phyloP scores from a whole-genome alignment of 2,329 filamentous ascomycete genomes.

The Neonectria hederae region DNA sequence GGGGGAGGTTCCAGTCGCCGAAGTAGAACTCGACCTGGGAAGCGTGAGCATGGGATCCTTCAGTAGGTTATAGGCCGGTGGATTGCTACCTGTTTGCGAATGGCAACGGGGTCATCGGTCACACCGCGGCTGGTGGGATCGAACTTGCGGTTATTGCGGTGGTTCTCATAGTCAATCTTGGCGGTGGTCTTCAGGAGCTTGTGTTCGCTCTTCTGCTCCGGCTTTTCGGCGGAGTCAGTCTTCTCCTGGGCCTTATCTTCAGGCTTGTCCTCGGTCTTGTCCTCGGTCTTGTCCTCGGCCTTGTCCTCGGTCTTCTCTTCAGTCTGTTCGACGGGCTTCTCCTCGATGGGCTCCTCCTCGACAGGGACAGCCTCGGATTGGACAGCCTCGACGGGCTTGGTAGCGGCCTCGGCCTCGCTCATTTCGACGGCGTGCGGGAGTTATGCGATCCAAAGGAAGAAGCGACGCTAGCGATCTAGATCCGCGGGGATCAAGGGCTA shows the following conservation, averaged over 20 bases:
- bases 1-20: conserved; percentile 87
- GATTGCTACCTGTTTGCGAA: conserved; percentile 77
- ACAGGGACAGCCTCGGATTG: conserved; percentile 39
- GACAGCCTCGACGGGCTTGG: conserved; percentile 52
- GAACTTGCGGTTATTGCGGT: conserved; percentile 72
- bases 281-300: conserved; percentile 39
- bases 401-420: conserved; percentile 52
- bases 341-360: conserved; percentile 44
- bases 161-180: conserved; percentile 51
- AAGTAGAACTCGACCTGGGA: conserved; percentile 93
- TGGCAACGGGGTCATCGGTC: conserved; percentile 80
- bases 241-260: conserved; percentile 35
- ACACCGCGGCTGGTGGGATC: conserved; percentile 74
- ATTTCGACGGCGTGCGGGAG: conserved; percentile 42
- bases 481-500: conserved; percentile 7
- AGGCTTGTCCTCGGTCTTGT: conserved; percentile 34
- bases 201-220: conserved; percentile 33
- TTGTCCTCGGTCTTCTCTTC: conserved; percentile 42
- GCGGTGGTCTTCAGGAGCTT: conserved; percentile 58
- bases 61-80: background rate
- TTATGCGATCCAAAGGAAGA: conserved; percentile 10
- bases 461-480: conserved; percentile 24
- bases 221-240: conserved; percentile 35
- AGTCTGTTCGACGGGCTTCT: conserved; percentile 41
- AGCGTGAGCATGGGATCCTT: conserved; percentile 13